phyloP scores from a whole-genome alignment of 108 stramenopile species.

The Cyclotella atomus region DNA sequence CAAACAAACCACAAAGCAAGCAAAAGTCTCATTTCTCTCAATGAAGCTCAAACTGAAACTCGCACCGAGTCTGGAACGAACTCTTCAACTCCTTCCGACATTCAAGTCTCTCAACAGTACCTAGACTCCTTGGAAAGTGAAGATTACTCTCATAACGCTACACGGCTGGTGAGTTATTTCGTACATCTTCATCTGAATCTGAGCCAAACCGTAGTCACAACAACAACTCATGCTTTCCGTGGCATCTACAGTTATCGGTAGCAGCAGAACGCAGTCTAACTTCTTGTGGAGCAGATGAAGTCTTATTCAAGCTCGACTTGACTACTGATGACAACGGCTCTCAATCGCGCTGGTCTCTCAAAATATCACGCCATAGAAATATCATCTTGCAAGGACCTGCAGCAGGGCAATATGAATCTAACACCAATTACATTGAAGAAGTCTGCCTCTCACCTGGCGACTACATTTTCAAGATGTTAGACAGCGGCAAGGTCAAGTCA shows the following conservation, averaged over 20 bases:
- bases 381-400: not conserved
- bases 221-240: not conserved
- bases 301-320: not conserved
- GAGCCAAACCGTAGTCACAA: too few relatives aligned
- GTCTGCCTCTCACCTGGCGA: slow-evolving; percentile 1
- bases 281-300: not conserved
- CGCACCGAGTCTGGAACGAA: too few relatives aligned
- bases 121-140: too few relatives aligned
- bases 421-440: not conserved
- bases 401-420: not conserved
- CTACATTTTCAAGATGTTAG: not conserved
- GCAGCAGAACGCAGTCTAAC: not conserved
- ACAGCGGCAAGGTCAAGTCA: not conserved
- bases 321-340: not conserved
- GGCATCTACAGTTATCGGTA: not conserved
- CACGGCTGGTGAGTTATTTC: too few relatives aligned
- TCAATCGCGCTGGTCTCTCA: slow-evolving; percentile 3
- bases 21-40: too few relatives aligned
- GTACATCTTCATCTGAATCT: too few relatives aligned
- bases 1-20: too few relatives aligned
- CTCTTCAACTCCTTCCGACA: too few relatives aligned
- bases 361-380: not conserved
- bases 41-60: too few relatives aligned
- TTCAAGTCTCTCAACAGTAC: too few relatives aligned
- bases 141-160: too few relatives aligned